Base-by-base conservation (phyloP, 805 yeast genomes). In the Wickerhamiella dianesei region DNA sequence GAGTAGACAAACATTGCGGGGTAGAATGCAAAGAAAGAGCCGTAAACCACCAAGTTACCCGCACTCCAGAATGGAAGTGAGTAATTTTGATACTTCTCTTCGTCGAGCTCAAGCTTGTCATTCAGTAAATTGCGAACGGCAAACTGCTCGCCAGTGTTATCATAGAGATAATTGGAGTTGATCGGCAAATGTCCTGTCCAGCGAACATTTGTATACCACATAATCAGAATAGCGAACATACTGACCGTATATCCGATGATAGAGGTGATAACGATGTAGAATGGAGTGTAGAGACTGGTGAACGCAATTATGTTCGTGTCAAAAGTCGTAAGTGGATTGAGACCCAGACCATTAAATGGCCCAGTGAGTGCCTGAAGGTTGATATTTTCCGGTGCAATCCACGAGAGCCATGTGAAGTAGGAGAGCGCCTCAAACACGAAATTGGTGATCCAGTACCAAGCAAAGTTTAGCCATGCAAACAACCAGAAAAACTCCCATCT, bases 381-480 rank as follows among this genome's bases (percentile, higher is more conserved):
- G 46, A 69, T 63, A 53, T 72, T 75, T 25, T 67, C 49, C 8
- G 79, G 80, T 4, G 63, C 61, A 43, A 76, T 75, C 82, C 81
- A 76, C 2, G 74, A 68, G 54, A 73, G 67, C 82, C 81, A 77
- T 53, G 69, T 74, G 60, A 81, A 80, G 54, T 73, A 72, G 0
- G 79, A 71, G 46, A 80, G 68, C 1, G 76, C 85, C 16, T 67
- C 65, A 64, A 79, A 80, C 22, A 81, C 65, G 56, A 68, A 79
- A 46, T 79, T 80, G 3, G 87, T 86, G 54, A 80, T 62, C 77
- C 80, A 79, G 56, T 75, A 76, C 72, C 79, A 79, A 4, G 69
- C 51, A 53, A 77, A 77, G 19, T 55, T 44, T 46, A 74, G 66
- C 2, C 66, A 67, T 46, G 75, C 68, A 2, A 66, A 68, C 36